Conservation (phyloP, 2,329 filamentous ascomycete species). For the Helicocarpus griseus region DNA sequence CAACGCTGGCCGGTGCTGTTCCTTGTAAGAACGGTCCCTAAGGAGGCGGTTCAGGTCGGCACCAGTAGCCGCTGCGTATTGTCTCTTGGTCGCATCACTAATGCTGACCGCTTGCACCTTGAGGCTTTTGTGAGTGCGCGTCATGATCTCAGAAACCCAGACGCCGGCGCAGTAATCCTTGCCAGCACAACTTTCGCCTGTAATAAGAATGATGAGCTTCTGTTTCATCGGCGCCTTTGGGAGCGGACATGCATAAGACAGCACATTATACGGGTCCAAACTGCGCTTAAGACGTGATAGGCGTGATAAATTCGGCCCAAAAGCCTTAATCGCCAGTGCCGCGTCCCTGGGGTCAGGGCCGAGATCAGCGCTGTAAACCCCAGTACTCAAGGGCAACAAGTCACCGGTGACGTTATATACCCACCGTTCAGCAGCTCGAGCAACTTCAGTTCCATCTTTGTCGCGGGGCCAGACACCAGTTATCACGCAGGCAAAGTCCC, state of each 20-base stretch:
- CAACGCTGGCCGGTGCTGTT: slow-evolving; percentile 46
- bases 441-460: slow-evolving; percentile 37
- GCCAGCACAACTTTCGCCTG: slow-evolving; percentile 40
- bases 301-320: slow-evolving; percentile 45
- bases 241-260: slow-evolving; percentile 49
- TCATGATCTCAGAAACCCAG: slow-evolving; percentile 39
- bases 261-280: slow-evolving; percentile 42
- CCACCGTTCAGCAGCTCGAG: slow-evolving; percentile 39
- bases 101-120: slow-evolving; percentile 43
- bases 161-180: slow-evolving; percentile 51
- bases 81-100: slow-evolving; percentile 48
- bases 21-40: slow-evolving; percentile 50
- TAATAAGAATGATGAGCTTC: slow-evolving; percentile 49
- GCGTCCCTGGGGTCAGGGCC: slow-evolving; percentile 52
- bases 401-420: slow-evolving; percentile 44
- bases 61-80: slow-evolving; percentile 44
- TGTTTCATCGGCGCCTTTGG: slow-evolving; percentile 25
- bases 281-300: slow-evolving; percentile 43
- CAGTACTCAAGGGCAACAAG: slow-evolving; percentile 42
- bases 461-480: slow-evolving; percentile 53
- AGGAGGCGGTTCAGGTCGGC: slow-evolving; percentile 42
- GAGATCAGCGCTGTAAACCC: slow-evolving; percentile 52
- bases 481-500: slow-evolving; percentile 55
- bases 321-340: slow-evolving; percentile 43
- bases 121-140: slow-evolving; percentile 18